Conservation (phyloP, 1,284 basidiomycete species). For the Tylopilus sp. region DNA sequence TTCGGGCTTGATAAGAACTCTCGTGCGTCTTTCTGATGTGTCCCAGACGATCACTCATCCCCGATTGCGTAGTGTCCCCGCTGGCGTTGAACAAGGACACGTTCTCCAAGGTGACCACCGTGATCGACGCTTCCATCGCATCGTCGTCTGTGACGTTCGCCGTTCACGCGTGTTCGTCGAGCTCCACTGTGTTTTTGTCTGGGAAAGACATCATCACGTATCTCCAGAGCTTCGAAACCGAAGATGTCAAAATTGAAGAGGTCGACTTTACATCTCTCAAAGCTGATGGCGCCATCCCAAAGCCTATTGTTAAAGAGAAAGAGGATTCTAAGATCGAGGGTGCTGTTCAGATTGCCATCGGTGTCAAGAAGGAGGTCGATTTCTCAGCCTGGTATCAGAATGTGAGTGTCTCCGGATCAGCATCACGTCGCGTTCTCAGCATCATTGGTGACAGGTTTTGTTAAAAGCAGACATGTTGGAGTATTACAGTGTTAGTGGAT, state of each 20-base stretch:
- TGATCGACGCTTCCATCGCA: conserved; percentile 84
- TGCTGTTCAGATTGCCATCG: conserved; percentile 91
- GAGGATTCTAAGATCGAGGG: conserved; percentile 88
- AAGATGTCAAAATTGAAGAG: conserved; percentile 71
- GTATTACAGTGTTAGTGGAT: conserved; percentile 98
- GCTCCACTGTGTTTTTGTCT: conserved; percentile 79
- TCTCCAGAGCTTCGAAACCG: conserved; percentile 76
- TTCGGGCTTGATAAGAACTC: conserved; percentile 90
- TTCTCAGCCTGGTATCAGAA: conserved; percentile 96
- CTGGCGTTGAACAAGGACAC: conserved; percentile 77
- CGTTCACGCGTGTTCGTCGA: conserved; percentile 79
- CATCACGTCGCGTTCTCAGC: conserved; percentile 11
- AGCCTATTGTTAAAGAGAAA: conserved; percentile 67
- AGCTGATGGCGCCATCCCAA: conserved; percentile 53
- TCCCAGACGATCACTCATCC: background rate
- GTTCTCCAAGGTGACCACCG: conserved; percentile 81
- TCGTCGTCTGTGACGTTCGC: conserved; percentile 74
- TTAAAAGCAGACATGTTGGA: conserved; percentile 99
- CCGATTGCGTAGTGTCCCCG: conserved; percentile 76
- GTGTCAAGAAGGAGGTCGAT: conserved; percentile 95
- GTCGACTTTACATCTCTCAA: conserved; percentile 81
- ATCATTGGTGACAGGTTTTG: conserved; percentile 73
- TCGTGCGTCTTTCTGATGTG: conserved; percentile 59
- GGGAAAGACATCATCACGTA: conserved; percentile 82
- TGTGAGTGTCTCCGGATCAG: conserved; percentile 56